Conservation (phyloP, 2,329 filamentous ascomycete genomes). For the Apiospora hydei region DNA sequence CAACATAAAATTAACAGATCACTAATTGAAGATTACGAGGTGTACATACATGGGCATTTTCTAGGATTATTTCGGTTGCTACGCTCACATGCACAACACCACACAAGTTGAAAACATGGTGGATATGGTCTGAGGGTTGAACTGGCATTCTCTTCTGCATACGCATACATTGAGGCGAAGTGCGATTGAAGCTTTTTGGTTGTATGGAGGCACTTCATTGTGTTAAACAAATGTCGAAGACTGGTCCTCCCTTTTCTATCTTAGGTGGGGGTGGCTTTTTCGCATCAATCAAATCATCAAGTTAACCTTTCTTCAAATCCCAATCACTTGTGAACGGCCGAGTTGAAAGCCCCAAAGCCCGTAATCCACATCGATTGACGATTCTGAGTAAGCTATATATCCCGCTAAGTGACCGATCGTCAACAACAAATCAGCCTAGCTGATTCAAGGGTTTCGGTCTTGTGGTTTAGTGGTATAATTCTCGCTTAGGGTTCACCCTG, state of each 20-base stretch:
- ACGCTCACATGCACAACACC: background rate
- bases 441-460: slow-evolving; percentile 18
- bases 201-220: background rate
- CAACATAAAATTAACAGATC: background rate
- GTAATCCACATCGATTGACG: background rate
- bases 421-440: slow-evolving; percentile 12
- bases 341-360: background rate
- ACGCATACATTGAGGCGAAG: background rate
- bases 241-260: slow-evolving; percentile 8
- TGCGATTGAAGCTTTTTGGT: background rate
- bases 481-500: slow-evolving; percentile 23
- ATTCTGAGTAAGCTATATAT: too few species aligned
- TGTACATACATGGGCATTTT: background rate
- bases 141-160: background rate
- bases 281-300: slow-evolving; percentile 1
- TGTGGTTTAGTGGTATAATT: slow-evolving; percentile 26
- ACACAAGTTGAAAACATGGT: too few species aligned
- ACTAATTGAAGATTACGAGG: background rate
- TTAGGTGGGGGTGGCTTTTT: background rate
- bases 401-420: background rate
- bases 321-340: background rate
- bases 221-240: background rate
- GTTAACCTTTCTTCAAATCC: background rate
- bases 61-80: background rate
- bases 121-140: background rate